These are phyloP conservation scores for Kwoniella sp. DNA, from an alignment of 768 basidiomycete genomes.

Conservation along the genomic window DNA sequence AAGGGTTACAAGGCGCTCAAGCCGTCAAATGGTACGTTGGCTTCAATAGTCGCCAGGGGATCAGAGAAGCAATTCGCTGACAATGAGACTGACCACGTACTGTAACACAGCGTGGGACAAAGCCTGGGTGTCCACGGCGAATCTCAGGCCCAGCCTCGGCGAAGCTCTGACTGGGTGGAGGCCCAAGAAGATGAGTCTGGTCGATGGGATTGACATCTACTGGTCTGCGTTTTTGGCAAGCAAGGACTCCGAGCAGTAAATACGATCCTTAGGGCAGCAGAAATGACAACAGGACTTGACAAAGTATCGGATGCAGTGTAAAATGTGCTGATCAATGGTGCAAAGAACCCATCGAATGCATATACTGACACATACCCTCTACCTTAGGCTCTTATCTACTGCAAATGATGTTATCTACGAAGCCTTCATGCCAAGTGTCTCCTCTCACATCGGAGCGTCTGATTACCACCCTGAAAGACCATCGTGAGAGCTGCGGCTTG, in stretches of 20 bases:
- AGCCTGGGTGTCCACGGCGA: constrained; percentile 57
- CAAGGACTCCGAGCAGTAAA: constrained; percentile 1
- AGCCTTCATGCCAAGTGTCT: too few species aligned
- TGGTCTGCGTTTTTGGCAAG: constrained; percentile 40
- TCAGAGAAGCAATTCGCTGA: neutral
- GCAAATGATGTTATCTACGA: too few species aligned
- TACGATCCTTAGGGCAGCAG: too few species aligned
- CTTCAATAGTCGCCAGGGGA: neutral
- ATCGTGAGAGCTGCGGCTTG: too few species aligned
- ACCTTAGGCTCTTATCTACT: too few species aligned
- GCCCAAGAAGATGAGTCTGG: constrained; percentile 58
- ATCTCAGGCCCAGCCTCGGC: constrained; percentile 54
- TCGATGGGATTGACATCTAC: constrained; percentile 60
- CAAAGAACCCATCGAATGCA: too few species aligned
- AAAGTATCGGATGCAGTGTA: too few species aligned
- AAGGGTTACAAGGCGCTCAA: constrained; percentile 55
- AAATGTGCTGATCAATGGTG: neutral
- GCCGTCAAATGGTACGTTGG: constrained; percentile 58
- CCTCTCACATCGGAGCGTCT: too few species aligned
- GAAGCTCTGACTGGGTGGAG: constrained; percentile 60
- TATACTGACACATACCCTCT: too few species aligned
- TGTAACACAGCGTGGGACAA: constrained; percentile 57
- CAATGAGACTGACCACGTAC: neutral
- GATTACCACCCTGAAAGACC: too few species aligned
- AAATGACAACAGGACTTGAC: too few species aligned